These are phyloP conservation scores for Exophiala bonariae DNA, from an alignment of 2,329 filamentous ascomycete species.

Conservation along the genomic window DNA sequence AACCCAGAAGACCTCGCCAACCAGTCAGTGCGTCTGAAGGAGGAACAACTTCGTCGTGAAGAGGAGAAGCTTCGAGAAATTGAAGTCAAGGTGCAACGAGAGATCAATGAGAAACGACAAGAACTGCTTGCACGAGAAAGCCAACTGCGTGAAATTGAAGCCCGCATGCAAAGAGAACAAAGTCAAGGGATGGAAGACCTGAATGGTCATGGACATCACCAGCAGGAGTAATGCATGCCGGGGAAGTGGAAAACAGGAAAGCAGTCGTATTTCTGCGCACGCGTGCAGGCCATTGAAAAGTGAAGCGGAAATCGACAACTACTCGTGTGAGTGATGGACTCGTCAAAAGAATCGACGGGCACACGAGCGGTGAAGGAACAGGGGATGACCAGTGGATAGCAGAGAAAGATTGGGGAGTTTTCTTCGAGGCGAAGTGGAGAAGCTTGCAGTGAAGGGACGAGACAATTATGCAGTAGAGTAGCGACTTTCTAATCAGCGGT, in stretches of 20 bases:
- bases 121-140: slow-evolving; percentile 96
- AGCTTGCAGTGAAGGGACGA: slow-evolving; percentile 10
- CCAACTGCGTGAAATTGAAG: slow-evolving; percentile 97
- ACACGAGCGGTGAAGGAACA: slow-evolving; percentile 12
- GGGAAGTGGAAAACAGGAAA: not conserved
- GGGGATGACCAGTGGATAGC: slow-evolving; percentile 5
- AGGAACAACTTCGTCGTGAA: slow-evolving; percentile 97
- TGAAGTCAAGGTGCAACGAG: slow-evolving; percentile 98
- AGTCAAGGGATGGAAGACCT: slow-evolving; percentile 42
- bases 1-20: slow-evolving; percentile 96
- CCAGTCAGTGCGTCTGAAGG: slow-evolving; percentile 97
- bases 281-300: slow-evolving; percentile 23
- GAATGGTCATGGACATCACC: slow-evolving; percentile 30
- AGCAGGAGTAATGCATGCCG: slow-evolving; percentile 11
- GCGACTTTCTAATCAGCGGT: slow-evolving; percentile 24
- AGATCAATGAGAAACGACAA: slow-evolving; percentile 99
- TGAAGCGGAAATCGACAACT: slow-evolving; percentile 9
- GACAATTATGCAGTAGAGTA: slow-evolving; percentile 21
- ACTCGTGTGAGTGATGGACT: not conserved
- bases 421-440: too few relatives aligned
- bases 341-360: slow-evolving; percentile 1
- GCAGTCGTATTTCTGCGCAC: slow-evolving; percentile 4
- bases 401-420: not conserved
- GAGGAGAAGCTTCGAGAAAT: slow-evolving; percentile 99
- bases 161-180: slow-evolving; percentile 88